Evolutionary conservation across 1,139 yeast species (phyloP).

Genomic region (Debaryomyces subglobosus): DNA sequence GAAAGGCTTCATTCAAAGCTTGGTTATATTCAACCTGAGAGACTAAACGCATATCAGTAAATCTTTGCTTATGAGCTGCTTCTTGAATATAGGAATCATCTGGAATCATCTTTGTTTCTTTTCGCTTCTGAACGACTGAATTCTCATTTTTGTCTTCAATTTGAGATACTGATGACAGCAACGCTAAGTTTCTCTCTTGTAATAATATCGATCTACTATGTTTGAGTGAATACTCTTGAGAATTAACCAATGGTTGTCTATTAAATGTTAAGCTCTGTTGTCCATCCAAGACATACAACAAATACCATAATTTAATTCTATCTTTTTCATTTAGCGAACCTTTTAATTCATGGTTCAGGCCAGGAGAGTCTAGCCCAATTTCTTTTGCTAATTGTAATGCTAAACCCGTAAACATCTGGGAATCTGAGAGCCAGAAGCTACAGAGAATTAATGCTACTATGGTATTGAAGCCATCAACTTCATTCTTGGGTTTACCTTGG

Average conservation of each 20-base stretch:
- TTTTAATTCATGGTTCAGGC: constrained; percentile 14
- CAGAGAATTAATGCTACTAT: constrained; percentile 66
- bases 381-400: constrained; percentile 68
- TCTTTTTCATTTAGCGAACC: constrained; percentile 38
- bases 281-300: constrained; percentile 69
- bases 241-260: constrained; percentile 56
- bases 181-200: constrained; percentile 7
- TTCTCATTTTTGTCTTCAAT: constrained; percentile 6
- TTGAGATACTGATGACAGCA: not conserved
- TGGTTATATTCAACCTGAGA: constrained; percentile 75
- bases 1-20: constrained; percentile 62
- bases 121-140: not conserved
- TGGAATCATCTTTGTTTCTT: constrained; percentile 8
- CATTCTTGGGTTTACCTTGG: constrained; percentile 42
- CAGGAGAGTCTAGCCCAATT: constrained; percentile 50
- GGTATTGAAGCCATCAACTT: constrained; percentile 58
- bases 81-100: constrained; percentile 9
- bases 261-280: constrained; percentile 67
- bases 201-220: constrained; percentile 42
- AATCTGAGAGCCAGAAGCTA: constrained; percentile 69
- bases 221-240: constrained; percentile 46
- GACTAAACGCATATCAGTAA: constrained; percentile 63
- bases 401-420: constrained; percentile 67
- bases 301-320: constrained; percentile 64
- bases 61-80: constrained; percentile 16